Percentiles rank a stretch among this genome's conserved stretches.
phyloP scores from a whole-genome alignment of 345 rosid species.

The Barbarea vulgaris region DNA sequence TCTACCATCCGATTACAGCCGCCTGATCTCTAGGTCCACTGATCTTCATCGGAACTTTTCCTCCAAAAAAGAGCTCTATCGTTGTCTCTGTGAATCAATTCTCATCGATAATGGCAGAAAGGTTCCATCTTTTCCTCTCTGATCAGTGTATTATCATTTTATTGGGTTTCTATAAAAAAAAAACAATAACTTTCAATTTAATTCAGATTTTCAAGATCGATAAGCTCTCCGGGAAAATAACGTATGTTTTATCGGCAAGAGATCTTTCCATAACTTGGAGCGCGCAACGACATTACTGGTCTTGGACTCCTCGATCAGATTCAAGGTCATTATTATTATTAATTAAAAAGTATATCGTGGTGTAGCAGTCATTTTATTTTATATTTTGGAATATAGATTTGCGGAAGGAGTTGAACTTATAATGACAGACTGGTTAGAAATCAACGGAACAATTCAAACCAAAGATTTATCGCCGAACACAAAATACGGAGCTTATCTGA shows the following conservation, averaged over 20 bases:
- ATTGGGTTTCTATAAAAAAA: not conserved
- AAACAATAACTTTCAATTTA: not conserved
- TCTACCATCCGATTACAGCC: slow-evolving; percentile 48
- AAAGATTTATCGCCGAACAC: slow-evolving; percentile 50
- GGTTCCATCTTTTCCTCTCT: slow-evolving; percentile 32
- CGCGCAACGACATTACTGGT: slow-evolving; percentile 59
- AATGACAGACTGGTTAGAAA: slow-evolving; percentile 51
- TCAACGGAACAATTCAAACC: slow-evolving; percentile 46
- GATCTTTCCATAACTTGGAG: slow-evolving; percentile 73
- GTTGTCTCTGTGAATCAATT: slow-evolving; percentile 52
- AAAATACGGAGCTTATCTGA: slow-evolving; percentile 52
- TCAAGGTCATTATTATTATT: slow-evolving; percentile 52
- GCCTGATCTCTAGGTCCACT: slow-evolving; percentile 38
- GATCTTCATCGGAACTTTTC: slow-evolving; percentile 35
- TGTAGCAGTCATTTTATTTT: not conserved
- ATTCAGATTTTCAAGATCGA: slow-evolving; percentile 69
- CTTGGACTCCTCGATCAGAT: slow-evolving; percentile 53
- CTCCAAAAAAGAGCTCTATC: slow-evolving; percentile 64
- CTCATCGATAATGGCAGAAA: slow-evolving; percentile 54
- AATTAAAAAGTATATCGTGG: not conserved
- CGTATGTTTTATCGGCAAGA: slow-evolving; percentile 63
- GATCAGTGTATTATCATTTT: not conserved
- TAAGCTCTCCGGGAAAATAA: slow-evolving; percentile 57
- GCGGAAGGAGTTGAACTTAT: slow-evolving; percentile 46
- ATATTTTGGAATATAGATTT: slow-evolving; percentile 40